A percentile compares a stretch with the other conserved stretches of the same genome.
phyloP scores from a whole-genome alignment of 2,329 filamentous ascomycete species.

The Dactylellina leptospora region DNA sequence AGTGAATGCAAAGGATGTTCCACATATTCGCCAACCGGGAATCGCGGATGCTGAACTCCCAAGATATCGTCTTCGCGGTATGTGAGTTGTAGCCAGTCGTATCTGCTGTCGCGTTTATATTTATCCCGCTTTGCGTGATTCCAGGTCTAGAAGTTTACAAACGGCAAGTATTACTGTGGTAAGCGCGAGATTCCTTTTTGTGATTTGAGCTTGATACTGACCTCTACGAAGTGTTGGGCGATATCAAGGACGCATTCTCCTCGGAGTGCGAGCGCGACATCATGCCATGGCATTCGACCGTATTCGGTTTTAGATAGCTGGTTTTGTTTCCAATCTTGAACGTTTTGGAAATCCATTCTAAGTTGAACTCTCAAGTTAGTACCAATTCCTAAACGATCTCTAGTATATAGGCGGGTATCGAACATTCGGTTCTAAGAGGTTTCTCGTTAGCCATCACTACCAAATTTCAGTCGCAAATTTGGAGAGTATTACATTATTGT shows the following conservation, averaged over 20 bases:
- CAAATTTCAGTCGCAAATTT: too few species aligned
- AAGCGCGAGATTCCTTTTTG: neutral
- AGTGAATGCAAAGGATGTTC: constrained; percentile 79
- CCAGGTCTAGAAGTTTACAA: constrained; percentile 72
- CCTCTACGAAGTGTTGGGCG: constrained; percentile 83
- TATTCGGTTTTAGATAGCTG: constrained; percentile 90
- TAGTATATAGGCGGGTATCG: neutral
- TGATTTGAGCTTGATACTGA: constrained; percentile 8
- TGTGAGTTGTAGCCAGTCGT: constrained; percentile 84
- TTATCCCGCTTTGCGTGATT: constrained; percentile 96
- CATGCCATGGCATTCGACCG: constrained; percentile 98
- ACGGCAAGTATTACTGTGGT: neutral
- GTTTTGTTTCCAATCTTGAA: constrained; percentile 91
- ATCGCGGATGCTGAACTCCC: constrained; percentile 85
- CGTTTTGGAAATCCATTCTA: constrained; percentile 83
- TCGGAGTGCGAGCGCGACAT: constrained; percentile 89
- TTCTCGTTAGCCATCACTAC: constrained; percentile 9
- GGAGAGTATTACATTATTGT: constrained; percentile 68
- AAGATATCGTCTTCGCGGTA: constrained; percentile 84
- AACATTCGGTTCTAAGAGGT: constrained; percentile 44
- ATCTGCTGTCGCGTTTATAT: constrained; percentile 86
- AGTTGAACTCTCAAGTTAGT: neutral
- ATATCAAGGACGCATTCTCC: constrained; percentile 93
- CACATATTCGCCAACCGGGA: constrained; percentile 86
- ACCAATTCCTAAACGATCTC: too few species aligned